Evolutionary conservation across 2,329 filamentous ascomycete genomes (phyloP), one percentile per base, ranked within the genome.

Genomic region (Arthrobotrys conoides): DNA sequence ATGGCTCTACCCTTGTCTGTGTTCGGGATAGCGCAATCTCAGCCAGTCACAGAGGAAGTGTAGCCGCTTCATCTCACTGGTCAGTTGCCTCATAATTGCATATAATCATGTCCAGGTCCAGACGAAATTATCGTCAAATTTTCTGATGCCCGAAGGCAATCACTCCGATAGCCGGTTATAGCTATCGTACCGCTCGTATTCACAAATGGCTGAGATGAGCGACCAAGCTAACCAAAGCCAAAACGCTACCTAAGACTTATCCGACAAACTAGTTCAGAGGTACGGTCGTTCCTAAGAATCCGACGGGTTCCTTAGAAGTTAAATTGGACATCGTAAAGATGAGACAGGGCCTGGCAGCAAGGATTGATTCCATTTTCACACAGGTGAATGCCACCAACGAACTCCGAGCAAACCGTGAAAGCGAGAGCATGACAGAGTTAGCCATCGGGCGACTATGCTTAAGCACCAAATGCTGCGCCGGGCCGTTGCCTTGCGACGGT

Each of bases 21-120:
- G 72, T 71, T 67, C 68, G 68, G 75, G 63, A 78, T 78, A 78
- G 75, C 75, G 75, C 75, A 78, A 78, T 78, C 75, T 68, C 73
- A 78, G 75, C 75, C 75, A 78, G 68, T 78, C 75, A 72, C 24
- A 78, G 55, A 41, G 63, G 24, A 65, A 78, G 63, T 72, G 63
- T 72, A 78, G 68, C 68, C 75, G 75, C 75, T 78, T 53, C 68
- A 49, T 72, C 63, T 55, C 18, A 78, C 75, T 78, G 75, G 75
- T 57, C 53, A 22, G 55, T 64, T 66, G 68, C 63, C 63, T 72
- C 68, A 57, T 68, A 63, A 72, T 72, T 72, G 27, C 48, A 51
- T 5, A 27, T 51, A 24, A 51, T 12, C 22, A n/a, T 16, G 49
- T 24, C 51, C 69, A 59, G 18, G 49, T 20, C 46, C 46, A 49